Percentiles rank a stretch among this genome's conserved stretches.
These are phyloP conservation scores for Candida maris DNA, from an alignment of 805 yeast species.

Conservation along the genomic window DNA sequence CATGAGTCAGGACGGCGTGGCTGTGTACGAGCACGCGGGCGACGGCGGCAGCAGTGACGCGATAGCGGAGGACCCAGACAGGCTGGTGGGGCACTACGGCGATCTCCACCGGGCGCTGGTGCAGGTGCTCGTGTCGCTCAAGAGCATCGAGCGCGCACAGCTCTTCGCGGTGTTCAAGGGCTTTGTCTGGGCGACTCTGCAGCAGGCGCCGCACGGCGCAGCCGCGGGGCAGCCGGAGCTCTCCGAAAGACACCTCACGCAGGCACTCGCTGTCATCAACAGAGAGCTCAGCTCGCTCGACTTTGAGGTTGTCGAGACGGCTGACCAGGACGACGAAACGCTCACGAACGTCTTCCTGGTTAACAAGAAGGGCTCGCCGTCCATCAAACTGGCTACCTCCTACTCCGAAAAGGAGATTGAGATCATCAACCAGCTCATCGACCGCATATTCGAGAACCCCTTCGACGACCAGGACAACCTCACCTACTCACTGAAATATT, in stretches of 20 bases:
- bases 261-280: constrained; percentile 24
- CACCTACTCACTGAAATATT: constrained; percentile 33
- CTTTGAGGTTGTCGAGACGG: constrained; percentile 33
- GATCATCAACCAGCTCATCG: constrained; percentile 44
- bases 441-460: constrained; percentile 32
- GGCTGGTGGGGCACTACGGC: too few relatives aligned
- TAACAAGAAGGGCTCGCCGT: constrained; percentile 38
- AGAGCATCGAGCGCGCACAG: constrained; percentile 11
- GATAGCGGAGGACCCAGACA: too few relatives aligned
- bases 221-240: constrained; percentile 5
- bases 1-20: too few relatives aligned
- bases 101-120: constrained; percentile 15
- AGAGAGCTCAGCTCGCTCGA: constrained; percentile 28
- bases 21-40: too few relatives aligned
- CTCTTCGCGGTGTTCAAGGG: constrained; percentile 10
- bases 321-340: constrained; percentile 33
- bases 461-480: constrained; percentile 25
- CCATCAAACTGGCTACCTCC: constrained; percentile 34
- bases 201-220: constrained; percentile 2
- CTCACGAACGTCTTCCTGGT: constrained; percentile 25
- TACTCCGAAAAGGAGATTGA: constrained; percentile 39
- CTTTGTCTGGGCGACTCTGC: constrained; percentile 4
- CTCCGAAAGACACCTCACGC: constrained; percentile 7
- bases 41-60: too few relatives aligned
- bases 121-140: constrained; percentile 14